Evolutionary conservation across 1,284 basidiomycete species (phyloP).

Genomic region (Coniferiporia sulphurascens): DNA sequence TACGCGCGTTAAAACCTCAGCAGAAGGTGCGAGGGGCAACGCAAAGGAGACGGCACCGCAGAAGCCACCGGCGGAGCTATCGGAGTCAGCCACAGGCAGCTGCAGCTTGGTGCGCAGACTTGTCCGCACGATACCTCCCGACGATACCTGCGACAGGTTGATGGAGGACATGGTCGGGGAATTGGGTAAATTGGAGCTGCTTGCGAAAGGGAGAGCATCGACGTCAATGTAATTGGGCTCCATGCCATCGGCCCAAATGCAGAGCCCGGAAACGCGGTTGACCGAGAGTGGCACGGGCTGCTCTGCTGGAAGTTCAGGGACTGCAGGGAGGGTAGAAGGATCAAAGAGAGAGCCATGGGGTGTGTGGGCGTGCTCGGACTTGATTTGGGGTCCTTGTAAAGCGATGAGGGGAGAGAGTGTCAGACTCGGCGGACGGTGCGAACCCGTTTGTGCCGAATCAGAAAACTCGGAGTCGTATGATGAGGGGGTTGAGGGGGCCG

Average conservation of each 20-base stretch:
- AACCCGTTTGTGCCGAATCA: slow-evolving; percentile 1
- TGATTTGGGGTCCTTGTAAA: slow-evolving; percentile 21
- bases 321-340: slow-evolving; percentile 7
- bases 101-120: slow-evolving; percentile 46
- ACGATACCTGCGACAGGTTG: background rate
- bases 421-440: slow-evolving; percentile 37
- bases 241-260: slow-evolving; percentile 65
- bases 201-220: slow-evolving; percentile 35
- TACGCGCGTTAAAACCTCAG: slow-evolving; percentile 58
- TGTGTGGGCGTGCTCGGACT: slow-evolving; percentile 11
- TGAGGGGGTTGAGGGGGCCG: slow-evolving; percentile 15
- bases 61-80: slow-evolving; percentile 54
- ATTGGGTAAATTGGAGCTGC: slow-evolving; percentile 29
- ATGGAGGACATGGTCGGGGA: slow-evolving; percentile 19
- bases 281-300: slow-evolving; percentile 19
- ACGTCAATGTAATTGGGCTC: slow-evolving; percentile 51
- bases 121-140: slow-evolving; percentile 21
- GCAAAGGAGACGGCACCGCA: slow-evolving; percentile 51
- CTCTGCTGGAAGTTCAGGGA: slow-evolving; percentile 7
- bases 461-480: slow-evolving; percentile 15
- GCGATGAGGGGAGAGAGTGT: slow-evolving; percentile 26
- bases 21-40: slow-evolving; percentile 43
- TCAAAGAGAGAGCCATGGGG: slow-evolving; percentile 9
- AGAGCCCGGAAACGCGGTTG: slow-evolving; percentile 35
- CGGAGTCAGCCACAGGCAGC: slow-evolving; percentile 40